Conservation (phyloP, 2,329 filamentous ascomycete species). For the Aspergillus glaucus region DNA sequence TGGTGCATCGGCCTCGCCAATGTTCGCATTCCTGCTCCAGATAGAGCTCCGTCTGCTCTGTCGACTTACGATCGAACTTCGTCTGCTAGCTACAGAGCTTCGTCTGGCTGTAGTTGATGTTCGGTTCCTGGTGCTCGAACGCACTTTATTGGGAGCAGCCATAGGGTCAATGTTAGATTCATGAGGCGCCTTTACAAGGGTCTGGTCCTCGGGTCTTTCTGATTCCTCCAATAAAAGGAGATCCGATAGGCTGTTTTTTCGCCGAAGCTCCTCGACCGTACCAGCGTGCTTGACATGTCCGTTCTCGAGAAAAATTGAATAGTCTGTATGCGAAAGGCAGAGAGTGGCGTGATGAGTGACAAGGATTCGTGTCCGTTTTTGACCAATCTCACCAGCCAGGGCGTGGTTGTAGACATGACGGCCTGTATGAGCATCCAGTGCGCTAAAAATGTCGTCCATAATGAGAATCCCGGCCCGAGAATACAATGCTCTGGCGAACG, state of each 20-base stretch:
- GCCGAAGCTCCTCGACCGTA: conserved; percentile 52
- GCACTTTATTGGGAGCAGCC: not conserved
- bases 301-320: conserved; percentile 65
- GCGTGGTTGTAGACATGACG: conserved; percentile 73
- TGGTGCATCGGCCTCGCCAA: conserved; percentile 24
- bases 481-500: conserved; percentile 72
- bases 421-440: conserved; percentile 75
- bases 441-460: conserved; percentile 76
- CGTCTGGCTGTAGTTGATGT: conserved; percentile 6
- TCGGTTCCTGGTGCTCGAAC: not conserved
- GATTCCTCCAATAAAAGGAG: conserved; percentile 24
- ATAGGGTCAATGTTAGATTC: not conserved
- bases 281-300: conserved; percentile 61
- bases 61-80: conserved; percentile 17
- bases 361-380: conserved; percentile 65
- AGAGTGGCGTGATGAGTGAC: conserved; percentile 75
- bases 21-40: conserved; percentile 7
- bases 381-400: conserved; percentile 62
- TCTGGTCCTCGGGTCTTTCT: not conserved
- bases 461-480: conserved; percentile 70
- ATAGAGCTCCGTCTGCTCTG: conserved; percentile 7
- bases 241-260: conserved; percentile 35
- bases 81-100: conserved; percentile 37
- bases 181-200: not conserved
- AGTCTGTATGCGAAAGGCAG: conserved; percentile 64